Evolutionary conservation across 2,329 filamentous ascomycete genomes (phyloP), one percentile per base, ranked within the genome.

Genomic region (Magnaporthiopsis rhizophila): DNA sequence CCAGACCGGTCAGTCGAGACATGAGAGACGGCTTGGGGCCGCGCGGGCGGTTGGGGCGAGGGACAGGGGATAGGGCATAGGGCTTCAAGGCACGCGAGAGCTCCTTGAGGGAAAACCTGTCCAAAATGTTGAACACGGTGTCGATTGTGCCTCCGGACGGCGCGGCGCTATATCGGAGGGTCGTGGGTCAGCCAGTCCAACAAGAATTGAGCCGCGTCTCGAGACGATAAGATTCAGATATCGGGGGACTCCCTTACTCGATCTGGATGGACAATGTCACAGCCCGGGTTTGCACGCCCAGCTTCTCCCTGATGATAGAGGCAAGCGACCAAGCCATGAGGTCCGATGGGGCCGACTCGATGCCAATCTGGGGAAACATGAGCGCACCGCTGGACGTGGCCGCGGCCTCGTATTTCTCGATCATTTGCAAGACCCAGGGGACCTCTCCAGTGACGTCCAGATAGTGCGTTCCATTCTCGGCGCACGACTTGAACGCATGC

Each of bases 111-210:
- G 76, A 75, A 70, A 81, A 86, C 59, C 74, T 73, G 32, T 88
- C 85, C 65, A 86, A 78, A 28, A 86, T 68, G 60, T 73, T 82
- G 18, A 97, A 74, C 4, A 87, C 78, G 0, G 91, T 92, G 45
- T 84, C 81, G 5, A 93, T 75, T 2, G 90, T 88, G 60, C 87
- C 87, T n/a, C 87, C 87, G 1, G 86, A 89, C 3, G 85, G 81
- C 1, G 75, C 69, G 32, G 76, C 73, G 59, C 80, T 84, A 64
- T n/a, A 36, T 26, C 11, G n/a, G n/a, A 28, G 24, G 13, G 4
- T 12, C 21, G 12, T 3, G 4, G n/a, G 56, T 58, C 24, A 58
- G 56, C 26, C 3, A 58, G n/a, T 9, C 56, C 8, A 28, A 12
- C 11, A 38, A 5, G 36, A 3, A n/a, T 6, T 38, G 15, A 38